These are phyloP conservation scores for Aspergillus sp. DNA, from an alignment of 2,329 filamentous ascomycete genomes.

Conservation along the genomic window DNA sequence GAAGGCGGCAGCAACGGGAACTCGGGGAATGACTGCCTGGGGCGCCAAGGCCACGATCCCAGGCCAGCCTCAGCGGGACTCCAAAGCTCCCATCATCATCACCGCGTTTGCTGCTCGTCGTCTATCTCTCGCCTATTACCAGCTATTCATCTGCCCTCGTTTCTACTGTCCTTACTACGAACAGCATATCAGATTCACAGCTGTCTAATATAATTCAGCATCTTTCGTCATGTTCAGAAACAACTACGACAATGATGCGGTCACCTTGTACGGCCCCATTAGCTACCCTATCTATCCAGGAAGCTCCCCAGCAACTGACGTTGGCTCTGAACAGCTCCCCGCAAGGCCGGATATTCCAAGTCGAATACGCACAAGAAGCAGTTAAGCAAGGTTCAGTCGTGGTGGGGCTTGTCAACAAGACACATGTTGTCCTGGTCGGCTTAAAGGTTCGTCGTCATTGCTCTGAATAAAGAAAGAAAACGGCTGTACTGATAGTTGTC, in stretches of 20 bases:
- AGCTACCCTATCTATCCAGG: slow-evolving; percentile 32
- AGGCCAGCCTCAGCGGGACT: slow-evolving; percentile 3
- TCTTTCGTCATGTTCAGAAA: slow-evolving; percentile 78
- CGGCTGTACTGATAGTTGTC: not conserved
- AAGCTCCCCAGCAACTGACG: slow-evolving; percentile 14
- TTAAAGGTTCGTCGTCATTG: slow-evolving; percentile 64
- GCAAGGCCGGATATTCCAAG: slow-evolving; percentile 98
- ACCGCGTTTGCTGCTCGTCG: slow-evolving; percentile 31
- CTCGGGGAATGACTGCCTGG: slow-evolving; percentile 10
- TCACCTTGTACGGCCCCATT: slow-evolving; percentile 70
- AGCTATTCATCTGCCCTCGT: not conserved
- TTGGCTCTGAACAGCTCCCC: slow-evolving; percentile 62
- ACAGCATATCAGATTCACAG: not conserved
- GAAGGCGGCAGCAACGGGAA: slow-evolving; percentile 9
- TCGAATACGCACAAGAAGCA: slow-evolving; percentile 97
- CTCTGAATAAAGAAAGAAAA: not conserved
- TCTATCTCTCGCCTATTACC: slow-evolving; percentile 8
- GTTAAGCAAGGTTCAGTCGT: slow-evolving; percentile 99
- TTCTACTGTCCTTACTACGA: not conserved
- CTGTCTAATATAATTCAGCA: not conserved
- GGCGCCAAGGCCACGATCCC: slow-evolving; percentile 8
- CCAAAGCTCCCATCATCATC: slow-evolving; percentile 8
- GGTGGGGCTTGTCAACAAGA: slow-evolving; percentile 95
- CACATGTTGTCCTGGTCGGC: slow-evolving; percentile 89
- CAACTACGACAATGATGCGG: slow-evolving; percentile 99